Conservation (phyloP, 495 filamentous ascomycete species). For the Ramalina intermedia region DNA sequence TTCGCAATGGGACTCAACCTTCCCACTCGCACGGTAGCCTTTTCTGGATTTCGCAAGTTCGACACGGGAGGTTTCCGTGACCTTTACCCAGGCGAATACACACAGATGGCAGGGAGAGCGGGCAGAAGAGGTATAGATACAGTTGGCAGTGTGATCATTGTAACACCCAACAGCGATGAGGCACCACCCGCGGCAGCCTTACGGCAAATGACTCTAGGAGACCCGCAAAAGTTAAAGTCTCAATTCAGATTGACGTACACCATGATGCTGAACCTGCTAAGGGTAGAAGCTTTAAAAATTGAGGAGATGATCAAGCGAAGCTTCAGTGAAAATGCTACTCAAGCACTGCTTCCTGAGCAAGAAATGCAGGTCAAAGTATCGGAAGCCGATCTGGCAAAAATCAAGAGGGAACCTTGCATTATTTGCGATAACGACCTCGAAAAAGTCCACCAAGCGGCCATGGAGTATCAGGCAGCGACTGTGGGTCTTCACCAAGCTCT, state of each 20-base stretch:
- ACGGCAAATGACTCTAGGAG: constrained; percentile 86
- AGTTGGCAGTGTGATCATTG: constrained; percentile 87
- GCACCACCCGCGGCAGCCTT: constrained; percentile 71
- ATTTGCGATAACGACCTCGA: constrained; percentile 72
- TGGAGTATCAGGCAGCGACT: constrained; percentile 61
- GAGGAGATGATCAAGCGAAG: constrained; percentile 99
- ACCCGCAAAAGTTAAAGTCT: constrained; percentile 86
- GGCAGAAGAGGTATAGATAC: constrained; percentile 84
- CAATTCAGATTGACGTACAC: constrained; percentile 98
- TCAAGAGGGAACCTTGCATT: constrained; percentile 71
- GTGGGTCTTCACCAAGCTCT: constrained; percentile 58
- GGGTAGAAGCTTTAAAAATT: constrained; percentile 94
- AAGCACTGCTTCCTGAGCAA: constrained; percentile 85
- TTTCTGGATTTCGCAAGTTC: constrained; percentile 92
- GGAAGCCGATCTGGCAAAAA: constrained; percentile 75
- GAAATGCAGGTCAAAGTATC: constrained; percentile 89
- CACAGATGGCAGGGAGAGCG: constrained; percentile 94
- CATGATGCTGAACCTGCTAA: constrained; percentile 93
- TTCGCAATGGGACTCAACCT: constrained; percentile 98
- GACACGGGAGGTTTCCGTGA: constrained; percentile 86
- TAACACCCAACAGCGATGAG: constrained; percentile 68
- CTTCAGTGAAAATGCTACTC: constrained; percentile 97
- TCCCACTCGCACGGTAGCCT: constrained; percentile 90
- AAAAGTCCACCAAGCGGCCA: constrained; percentile 61
- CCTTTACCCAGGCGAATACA: constrained; percentile 88